Evolutionary conservation across 306 rosid genomes (phyloP), one percentile per base, ranked within the genome.

Genomic region (Vigna trinervia): DNA sequence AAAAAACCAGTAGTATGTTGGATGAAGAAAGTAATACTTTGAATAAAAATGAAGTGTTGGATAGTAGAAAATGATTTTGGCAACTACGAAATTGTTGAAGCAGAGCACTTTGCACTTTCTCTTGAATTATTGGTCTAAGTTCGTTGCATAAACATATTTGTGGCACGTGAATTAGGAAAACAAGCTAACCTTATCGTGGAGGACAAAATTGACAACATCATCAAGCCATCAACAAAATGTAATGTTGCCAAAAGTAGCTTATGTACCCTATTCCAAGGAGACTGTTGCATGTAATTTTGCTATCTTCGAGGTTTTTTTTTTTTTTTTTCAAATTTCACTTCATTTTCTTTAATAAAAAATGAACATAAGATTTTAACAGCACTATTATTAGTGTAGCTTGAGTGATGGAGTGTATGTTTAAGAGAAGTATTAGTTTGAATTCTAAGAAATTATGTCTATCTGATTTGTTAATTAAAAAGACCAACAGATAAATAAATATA

Each of bases 221-320:
- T 64, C 23, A 75, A 64, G 51, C 23, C 62, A 60, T 46, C 34
- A 62, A 57, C 38, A 5, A 78, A 30, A 52, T 78, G 38, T 20
- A 58, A 47, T 69, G 80, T 64, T 64, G 80, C 73, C 73, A 52
- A 76, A 76, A 64, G 65, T 52, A 51, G 43, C 38, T 62, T 61
- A 19, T 11, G 39, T 19, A 32, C 62, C 23, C 50, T 47, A 61
- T 62, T 62, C 22, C 71, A 61, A 47, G 72, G 65, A 53, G n/a
- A 39, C 56, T 73, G 75, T 53, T 56, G 61, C 79, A 30, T 43
- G 78, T 69, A 30, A 50, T 28, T 60, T 60, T 61, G 70, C 71
- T 34, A 28, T 73, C 74, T 80, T 73, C 74, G 14, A 28, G 69
- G 17, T 17, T 73, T 59, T 8, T 28, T 41, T 52, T 56, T n/a